Percentiles rank a stretch among this genome's conserved stretches.
phyloP scores from a whole-genome alignment of 2,329 filamentous ascomycete species.

The Fusarium torulosum region DNA sequence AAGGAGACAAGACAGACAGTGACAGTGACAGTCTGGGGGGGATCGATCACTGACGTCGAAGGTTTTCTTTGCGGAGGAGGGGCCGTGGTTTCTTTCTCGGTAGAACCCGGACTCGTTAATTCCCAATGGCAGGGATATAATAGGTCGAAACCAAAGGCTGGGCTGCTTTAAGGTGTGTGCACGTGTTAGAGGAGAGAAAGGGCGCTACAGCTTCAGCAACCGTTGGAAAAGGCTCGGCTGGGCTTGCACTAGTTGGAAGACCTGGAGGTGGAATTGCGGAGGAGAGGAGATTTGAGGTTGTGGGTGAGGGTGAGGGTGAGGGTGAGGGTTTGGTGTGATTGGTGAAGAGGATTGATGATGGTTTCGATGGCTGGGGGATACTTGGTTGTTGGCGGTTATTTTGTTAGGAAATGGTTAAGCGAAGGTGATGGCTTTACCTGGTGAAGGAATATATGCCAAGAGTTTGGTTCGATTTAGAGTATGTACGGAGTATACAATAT shows the following conservation, averaged over 20 bases:
- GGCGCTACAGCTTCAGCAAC: background rate
- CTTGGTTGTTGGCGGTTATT: conserved; percentile 1
- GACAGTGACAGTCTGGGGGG: conserved; percentile 28
- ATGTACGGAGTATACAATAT: no score
- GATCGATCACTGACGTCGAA: conserved; percentile 42
- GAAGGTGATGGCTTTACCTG: background rate
- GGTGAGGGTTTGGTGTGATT: conserved; percentile 28
- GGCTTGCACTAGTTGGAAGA: conserved; percentile 25
- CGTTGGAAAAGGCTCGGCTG: conserved; percentile 20
- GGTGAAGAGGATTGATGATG: conserved; percentile 18
- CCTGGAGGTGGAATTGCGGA: conserved; percentile 10
- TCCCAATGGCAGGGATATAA: conserved; percentile 54
- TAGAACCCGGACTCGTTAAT: conserved; percentile 46
- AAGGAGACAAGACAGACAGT: conserved; percentile 8
- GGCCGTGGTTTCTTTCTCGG: conserved; percentile 7
- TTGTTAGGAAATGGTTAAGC: conserved; percentile 12
- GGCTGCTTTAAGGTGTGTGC: conserved; percentile 35
- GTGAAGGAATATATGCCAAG: no score
- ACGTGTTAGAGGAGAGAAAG: conserved; percentile 6
- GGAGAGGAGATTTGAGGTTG: conserved; percentile 10
- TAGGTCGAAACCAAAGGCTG: conserved; percentile 42
- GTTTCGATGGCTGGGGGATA: background rate
- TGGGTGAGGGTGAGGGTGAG: no score
- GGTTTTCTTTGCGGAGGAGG: conserved; percentile 35
- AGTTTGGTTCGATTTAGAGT: no score